phyloP scores from a whole-genome alignment of 2,329 filamentous ascomycete species.

The Chaetomiaceae sp. region DNA sequence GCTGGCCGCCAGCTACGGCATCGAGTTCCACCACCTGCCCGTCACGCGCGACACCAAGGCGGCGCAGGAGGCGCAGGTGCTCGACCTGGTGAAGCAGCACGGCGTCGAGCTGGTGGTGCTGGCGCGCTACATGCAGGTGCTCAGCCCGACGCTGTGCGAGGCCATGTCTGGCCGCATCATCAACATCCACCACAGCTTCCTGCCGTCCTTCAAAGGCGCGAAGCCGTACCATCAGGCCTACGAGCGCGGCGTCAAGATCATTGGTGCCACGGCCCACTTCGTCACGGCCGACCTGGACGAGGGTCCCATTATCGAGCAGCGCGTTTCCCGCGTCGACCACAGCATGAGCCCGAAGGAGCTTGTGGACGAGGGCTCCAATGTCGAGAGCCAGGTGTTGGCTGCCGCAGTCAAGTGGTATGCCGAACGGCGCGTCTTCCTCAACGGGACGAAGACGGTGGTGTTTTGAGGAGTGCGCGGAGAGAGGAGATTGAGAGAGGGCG shows the following conservation, averaged over 20 bases:
- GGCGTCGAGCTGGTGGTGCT: slow-evolving; percentile 73
- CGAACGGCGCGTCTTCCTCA: slow-evolving; percentile 67
- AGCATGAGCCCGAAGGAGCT: slow-evolving; percentile 68
- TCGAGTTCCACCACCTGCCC: slow-evolving; percentile 75
- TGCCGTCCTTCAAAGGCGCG: slow-evolving; percentile 82
- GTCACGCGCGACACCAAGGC: slow-evolving; percentile 72
- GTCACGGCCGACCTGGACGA: slow-evolving; percentile 81
- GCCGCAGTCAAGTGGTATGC: slow-evolving; percentile 80
- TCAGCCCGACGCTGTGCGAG: slow-evolving; percentile 65
- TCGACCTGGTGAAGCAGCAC: slow-evolving; percentile 63
- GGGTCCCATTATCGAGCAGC: slow-evolving; percentile 83
- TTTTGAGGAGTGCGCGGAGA: slow-evolving; percentile 13
- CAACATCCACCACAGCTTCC: slow-evolving; percentile 86
- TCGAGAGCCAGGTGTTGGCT: slow-evolving; percentile 76
- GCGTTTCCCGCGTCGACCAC: slow-evolving; percentile 71
- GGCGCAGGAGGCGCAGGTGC: slow-evolving; percentile 63
- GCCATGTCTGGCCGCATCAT: slow-evolving; percentile 83
- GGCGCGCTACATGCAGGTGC: slow-evolving; percentile 82
- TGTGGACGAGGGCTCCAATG: slow-evolving; percentile 73
- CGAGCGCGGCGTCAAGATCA: slow-evolving; percentile 82
- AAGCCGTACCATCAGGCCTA: slow-evolving; percentile 86
- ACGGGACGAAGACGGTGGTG: slow-evolving; percentile 23
- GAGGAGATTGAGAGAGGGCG: background rate
- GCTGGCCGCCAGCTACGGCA: slow-evolving; percentile 65
- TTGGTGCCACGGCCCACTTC: slow-evolving; percentile 79